Base-by-base conservation (phyloP, 1,284 basidiomycete species). In the Pyrrhoderma lamaoense region DNA sequence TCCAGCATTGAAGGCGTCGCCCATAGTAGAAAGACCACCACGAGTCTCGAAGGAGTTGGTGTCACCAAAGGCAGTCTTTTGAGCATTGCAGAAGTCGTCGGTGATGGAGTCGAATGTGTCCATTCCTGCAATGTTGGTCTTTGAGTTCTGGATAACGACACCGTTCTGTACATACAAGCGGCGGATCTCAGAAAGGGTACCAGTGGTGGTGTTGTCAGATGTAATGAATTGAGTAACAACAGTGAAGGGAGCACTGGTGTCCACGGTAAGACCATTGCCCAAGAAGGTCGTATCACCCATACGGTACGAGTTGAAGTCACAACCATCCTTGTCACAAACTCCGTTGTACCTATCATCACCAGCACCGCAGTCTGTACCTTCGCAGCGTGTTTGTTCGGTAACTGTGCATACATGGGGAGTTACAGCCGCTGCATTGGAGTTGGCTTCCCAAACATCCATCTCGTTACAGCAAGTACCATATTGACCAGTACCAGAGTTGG, bases 391-490 rank as follows among this genome's bases (percentile, higher is more conserved):
- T 58, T 70, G 71, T 11, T 68, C 69, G 47, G 56, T 57, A 57
- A 67, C 65, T 36, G 61, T 62, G 65, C 76, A 76, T 47, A 69
- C 67, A 60, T 75, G 74, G 49, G 74, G 74, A 25, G 74, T 76
- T 59, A 66, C 70, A 31, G 75, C 74, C 34, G 70, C 62, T 35
- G 73, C 66, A 57, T 69, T 64, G 54, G 65, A 68, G 70, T 77
- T 77, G 60, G 73, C 76, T 62, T 75, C 73, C 75, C 75, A 78
- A 61, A 77, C 67, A 63, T 79, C 76, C 73, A 77, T 76, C 67
- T 79, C 75, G 54, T 61, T 68, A 61, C 75, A 78, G 68, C 75
- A 78, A 11, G 73, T 65, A 31, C 75, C 75, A 58, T 65, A 68
- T 21, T 60, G 44, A 36, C 75, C 74, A 2, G 59, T 63, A 19